Base-by-base conservation (phyloP, 495 filamentous ascomycete species). In the Peziza echinospora region DNA sequence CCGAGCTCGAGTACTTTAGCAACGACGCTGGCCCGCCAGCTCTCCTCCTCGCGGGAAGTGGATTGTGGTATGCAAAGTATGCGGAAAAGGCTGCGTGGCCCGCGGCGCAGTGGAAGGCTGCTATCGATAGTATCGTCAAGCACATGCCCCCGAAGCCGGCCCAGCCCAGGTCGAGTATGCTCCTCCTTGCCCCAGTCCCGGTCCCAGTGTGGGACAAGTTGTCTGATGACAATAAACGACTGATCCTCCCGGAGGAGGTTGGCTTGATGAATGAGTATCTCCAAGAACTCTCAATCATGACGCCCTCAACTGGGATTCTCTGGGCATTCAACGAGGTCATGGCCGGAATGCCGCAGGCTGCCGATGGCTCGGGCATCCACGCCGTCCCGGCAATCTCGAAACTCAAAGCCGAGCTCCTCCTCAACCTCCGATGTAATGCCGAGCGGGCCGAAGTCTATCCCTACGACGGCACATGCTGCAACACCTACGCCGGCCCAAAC, bases 401-500 rank as follows among this genome's bases (percentile, higher is more conserved):
- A 39, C 56, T 53, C 41, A 68, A 68, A 56, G 67, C 69, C 5
- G 68, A 78, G 51, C 55, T 74, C 11, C 55, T 72, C 5, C 59
- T 78, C 45, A 78, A 77, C 47, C 49, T 70, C 22, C 69, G 64
- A 49, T 78, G 75, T 58, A 78, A 77, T 56, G 49, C 61, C 4
- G 58, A 63, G 47, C 51, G 62, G 23, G 50, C 58, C n/a, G 47
- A 53, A 7, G 56, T 60, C 21, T 68, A 67, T 51, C 67, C 67
- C 1, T 67, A 67, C 52, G 64, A 71, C 47, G 63, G 67, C 21
- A 78, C 75, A 4, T 79, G 75, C 58, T 79, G 75, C 51, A 67
- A 58, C 41, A 61, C 54, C 24, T 71, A 74, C 48, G 40, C 50
- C 6, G 43, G 41, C 0, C 57, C 57, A 16, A 57, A 55, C 28